Evolutionary conservation across 441 rosid genomes (phyloP).

Genomic region (Croton setiger): DNA sequence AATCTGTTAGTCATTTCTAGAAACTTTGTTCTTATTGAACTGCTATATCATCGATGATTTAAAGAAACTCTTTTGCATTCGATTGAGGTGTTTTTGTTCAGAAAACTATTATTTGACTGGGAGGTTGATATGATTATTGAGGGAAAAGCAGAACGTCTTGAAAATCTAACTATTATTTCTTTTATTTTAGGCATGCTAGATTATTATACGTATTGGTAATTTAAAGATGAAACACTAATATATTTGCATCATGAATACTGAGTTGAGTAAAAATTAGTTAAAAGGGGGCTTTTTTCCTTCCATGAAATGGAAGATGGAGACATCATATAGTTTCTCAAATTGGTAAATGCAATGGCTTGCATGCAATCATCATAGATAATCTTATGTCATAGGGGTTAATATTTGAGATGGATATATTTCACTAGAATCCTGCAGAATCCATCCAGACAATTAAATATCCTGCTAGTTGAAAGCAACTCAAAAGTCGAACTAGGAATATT

Average conservation of each 20-base stretch:
- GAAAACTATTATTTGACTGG: background rate
- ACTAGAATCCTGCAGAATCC: background rate
- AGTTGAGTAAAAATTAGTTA: background rate
- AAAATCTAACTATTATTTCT: background rate
- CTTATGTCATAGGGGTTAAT: background rate
- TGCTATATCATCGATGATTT: background rate
- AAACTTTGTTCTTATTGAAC: no score
- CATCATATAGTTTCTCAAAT: background rate
- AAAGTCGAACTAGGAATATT: no score
- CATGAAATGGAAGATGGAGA: background rate
- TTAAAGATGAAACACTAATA: background rate
- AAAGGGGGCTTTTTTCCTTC: background rate
- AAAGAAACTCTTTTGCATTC: background rate
- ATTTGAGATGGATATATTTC: background rate
- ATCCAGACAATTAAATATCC: background rate
- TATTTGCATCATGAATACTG: background rate
- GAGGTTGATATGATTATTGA: background rate
- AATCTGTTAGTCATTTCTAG: no score
- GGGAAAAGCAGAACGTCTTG: background rate
- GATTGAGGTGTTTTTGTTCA: background rate
- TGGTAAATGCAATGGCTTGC: background rate
- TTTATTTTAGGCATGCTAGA: background rate
- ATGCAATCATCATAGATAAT: background rate
- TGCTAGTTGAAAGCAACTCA: background rate
- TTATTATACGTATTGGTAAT: background rate